Evolutionary conservation across 148 eudicot genomes (phyloP).

Genomic region (Diospyros kaki): DNA sequence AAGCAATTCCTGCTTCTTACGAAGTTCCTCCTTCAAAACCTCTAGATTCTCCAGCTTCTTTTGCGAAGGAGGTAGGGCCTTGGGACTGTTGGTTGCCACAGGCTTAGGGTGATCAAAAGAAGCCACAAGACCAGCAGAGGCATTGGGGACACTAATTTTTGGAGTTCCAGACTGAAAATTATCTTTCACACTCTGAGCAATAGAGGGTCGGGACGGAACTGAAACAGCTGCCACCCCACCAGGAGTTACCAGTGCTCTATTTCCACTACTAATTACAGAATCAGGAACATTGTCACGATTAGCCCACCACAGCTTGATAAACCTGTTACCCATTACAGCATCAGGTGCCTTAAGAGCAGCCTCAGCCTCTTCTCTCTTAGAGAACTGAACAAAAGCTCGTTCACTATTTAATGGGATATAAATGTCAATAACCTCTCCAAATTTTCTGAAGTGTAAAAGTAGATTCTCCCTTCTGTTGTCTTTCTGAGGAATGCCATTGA

Average conservation of each 20-base stretch:
- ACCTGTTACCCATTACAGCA: constrained; percentile 96
- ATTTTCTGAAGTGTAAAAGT: constrained; percentile 74
- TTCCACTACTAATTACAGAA: constrained; percentile 37
- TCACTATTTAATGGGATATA: constrained; percentile 68
- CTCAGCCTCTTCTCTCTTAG: constrained; percentile 83
- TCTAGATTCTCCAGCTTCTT: constrained; percentile 72
- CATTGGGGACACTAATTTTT: constrained; percentile 26
- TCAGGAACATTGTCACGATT: constrained; percentile 64
- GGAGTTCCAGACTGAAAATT: constrained; percentile 25
- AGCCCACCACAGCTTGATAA: constrained; percentile 90
- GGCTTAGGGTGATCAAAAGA: constrained; percentile 40
- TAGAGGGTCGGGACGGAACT: constrained; percentile 23
- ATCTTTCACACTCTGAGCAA: constrained; percentile 39
- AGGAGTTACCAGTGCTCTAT: constrained; percentile 23
- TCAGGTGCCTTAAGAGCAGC: constrained; percentile 87
- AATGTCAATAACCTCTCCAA: constrained; percentile 81
- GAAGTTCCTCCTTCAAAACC: constrained; percentile 73
- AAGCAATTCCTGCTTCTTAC: constrained; percentile 87
- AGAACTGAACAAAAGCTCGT: constrained; percentile 92
- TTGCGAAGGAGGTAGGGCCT: constrained; percentile 38
- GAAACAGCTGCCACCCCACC: constrained; percentile 29
- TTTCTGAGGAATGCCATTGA: constrained; percentile 68
- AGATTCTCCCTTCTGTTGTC: constrained; percentile 75
- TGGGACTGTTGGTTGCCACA: constrained; percentile 35
- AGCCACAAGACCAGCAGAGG: constrained; percentile 28